Conservation (phyloP, 805 yeast genomes). For the Starmerella kuoi region DNA sequence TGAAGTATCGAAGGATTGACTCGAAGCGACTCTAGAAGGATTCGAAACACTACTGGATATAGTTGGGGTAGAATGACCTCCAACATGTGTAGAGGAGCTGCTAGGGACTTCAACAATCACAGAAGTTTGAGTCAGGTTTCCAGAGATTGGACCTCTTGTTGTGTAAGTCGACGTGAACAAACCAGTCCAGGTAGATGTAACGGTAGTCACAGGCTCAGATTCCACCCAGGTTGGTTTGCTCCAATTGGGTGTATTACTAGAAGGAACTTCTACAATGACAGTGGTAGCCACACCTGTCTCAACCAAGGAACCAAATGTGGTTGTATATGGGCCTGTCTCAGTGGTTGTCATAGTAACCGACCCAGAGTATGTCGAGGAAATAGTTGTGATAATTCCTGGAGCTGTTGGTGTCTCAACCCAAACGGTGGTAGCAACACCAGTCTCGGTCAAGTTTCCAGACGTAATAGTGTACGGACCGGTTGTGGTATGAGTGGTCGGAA, state of each 20-base stretch:
- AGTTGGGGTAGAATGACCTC: no score
- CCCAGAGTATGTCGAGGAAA: background rate
- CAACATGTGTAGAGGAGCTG: background rate
- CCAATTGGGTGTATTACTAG: background rate
- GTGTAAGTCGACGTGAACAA: background rate
- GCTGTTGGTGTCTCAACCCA: background rate
- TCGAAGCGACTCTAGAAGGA: no score
- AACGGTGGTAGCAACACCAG: background rate
- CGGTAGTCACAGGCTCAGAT: background rate
- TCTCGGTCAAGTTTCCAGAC: background rate
- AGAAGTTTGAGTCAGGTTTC: background rate
- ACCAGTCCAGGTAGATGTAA: constrained; percentile 2
- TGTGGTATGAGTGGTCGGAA: background rate
- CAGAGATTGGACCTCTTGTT: background rate
- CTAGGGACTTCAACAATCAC: background rate
- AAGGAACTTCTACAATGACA: constrained; percentile 5
- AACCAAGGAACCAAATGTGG: background rate
- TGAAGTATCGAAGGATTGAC: no score
- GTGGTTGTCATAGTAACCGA: background rate
- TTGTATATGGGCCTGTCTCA: background rate
- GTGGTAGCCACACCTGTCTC: background rate
- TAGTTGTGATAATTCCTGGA: background rate
- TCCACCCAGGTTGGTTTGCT: background rate
- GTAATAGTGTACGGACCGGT: constrained; percentile 4
- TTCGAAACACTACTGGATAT: no score